Conservation (phyloP, 2,329 filamentous ascomycete genomes). For the Didymella keratinophila region DNA sequence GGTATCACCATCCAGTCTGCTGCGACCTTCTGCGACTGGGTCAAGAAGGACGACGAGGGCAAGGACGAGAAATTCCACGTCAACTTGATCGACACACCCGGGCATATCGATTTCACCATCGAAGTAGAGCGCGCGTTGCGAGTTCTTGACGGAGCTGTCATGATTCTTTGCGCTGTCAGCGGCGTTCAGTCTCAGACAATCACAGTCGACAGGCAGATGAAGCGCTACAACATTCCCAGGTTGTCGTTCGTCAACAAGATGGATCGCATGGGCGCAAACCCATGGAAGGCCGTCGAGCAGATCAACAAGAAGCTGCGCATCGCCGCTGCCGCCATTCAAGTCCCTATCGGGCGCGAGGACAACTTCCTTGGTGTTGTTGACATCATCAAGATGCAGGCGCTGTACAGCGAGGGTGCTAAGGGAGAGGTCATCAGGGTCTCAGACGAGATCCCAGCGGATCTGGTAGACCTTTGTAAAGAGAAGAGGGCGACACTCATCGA, state of each 20-base stretch:
- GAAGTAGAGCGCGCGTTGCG: conserved; percentile 95
- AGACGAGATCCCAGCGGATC: conserved; percentile 82
- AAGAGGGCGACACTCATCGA: conserved; percentile 88
- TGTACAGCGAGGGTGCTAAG: conserved; percentile 85
- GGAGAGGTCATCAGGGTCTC: conserved; percentile 79
- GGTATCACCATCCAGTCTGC: conserved; percentile 99
- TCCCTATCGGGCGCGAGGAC: conserved; percentile 92
- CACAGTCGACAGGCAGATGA: conserved; percentile 98
- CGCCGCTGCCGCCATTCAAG: conserved; percentile 88
- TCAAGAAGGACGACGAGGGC: conserved; percentile 74
- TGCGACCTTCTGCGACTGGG: conserved; percentile 97
- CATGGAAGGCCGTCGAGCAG: conserved; percentile 96
- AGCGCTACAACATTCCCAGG: conserved; percentile 93
- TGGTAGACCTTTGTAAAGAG: conserved; percentile 78
- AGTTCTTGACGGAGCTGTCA: conserved; percentile 94
- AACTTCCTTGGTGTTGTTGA: conserved; percentile 93
- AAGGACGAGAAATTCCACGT: conserved; percentile 93
- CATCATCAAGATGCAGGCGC: conserved; percentile 86
- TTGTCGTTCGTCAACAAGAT: conserved; percentile 99
- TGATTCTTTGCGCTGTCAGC: conserved; percentile 97
- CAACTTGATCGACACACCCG: conserved; percentile 98
- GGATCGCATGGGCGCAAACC: conserved; percentile 98
- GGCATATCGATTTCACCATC: conserved; percentile 99
- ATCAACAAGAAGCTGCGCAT: conserved; percentile 97
- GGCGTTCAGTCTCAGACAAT: conserved; percentile 98